phyloP scores from a whole-genome alignment of 2,329 filamentous ascomycete species.

The Sclerotinia sclerotiorum region DNA sequence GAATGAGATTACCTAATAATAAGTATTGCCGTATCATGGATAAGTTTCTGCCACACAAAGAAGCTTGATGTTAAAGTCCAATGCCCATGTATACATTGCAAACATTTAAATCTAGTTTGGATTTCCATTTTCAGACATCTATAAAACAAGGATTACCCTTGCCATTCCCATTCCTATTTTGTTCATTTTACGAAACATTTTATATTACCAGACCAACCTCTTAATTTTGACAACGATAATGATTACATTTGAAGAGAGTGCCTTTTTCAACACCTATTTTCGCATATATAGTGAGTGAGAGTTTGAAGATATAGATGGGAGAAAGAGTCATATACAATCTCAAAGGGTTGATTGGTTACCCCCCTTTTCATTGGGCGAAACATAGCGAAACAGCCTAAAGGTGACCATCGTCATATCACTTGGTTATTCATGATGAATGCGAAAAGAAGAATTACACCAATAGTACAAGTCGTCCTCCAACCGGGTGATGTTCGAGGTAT shows the following conservation, averaged over 20 bases:
- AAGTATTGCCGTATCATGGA: too few species aligned
- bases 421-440: not conserved
- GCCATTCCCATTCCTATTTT: not conserved
- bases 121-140: not conserved
- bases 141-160: slow-evolving; percentile 8
- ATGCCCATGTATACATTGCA: not conserved
- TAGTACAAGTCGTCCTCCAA: not conserved
- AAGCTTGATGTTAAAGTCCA: not conserved
- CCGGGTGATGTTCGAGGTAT: not conserved
- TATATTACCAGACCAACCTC: slow-evolving; percentile 24
- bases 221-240: slow-evolving; percentile 13
- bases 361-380: slow-evolving; percentile 1
- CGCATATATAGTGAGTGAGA: not conserved
- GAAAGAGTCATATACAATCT: not conserved
- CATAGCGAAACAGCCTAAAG: not conserved
- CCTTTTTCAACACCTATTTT: not conserved
- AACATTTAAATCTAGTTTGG: not conserved
- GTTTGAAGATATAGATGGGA: not conserved
- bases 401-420: not conserved
- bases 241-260: not conserved
- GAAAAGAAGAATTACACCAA: not conserved
- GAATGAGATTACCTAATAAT: too few species aligned
- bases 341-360: not conserved
- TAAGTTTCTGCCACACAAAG: too few species aligned
- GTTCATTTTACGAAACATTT: slow-evolving; percentile 13